phyloP scores from a whole-genome alignment of 768 basidiomycete genomes.

The Butyriboletus loyo region DNA sequence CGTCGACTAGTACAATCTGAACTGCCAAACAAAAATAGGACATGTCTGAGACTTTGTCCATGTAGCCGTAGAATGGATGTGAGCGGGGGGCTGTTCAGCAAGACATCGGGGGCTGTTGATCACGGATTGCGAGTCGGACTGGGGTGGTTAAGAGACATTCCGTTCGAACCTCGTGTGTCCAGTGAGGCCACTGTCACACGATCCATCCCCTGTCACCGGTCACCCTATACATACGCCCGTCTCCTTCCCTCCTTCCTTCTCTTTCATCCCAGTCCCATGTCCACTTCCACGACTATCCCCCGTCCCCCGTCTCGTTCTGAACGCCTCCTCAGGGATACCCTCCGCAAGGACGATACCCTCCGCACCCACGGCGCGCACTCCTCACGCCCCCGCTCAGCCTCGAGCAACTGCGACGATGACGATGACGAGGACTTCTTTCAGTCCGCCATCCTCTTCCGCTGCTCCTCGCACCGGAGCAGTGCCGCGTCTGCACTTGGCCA shows the following conservation, averaged over 20 bases:
- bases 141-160: neutral
- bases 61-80: neutral
- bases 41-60: neutral
- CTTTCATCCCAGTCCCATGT: slow-evolving; percentile 11
- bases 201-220: slow-evolving; percentile 23
- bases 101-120: neutral
- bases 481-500: slow-evolving; percentile 17
- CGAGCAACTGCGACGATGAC: slow-evolving; percentile 22
- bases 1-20: too few species aligned
- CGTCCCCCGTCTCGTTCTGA: slow-evolving; percentile 53
- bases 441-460: slow-evolving; percentile 26
- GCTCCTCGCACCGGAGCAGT: slow-evolving; percentile 21
- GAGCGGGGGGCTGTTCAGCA: neutral
- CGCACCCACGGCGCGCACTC: slow-evolving; percentile 23
- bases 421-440: slow-evolving; percentile 26
- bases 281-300: slow-evolving; percentile 11
- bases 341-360: slow-evolving; percentile 47
- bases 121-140: neutral
- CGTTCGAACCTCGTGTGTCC: slow-evolving; percentile 13
- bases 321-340: slow-evolving; percentile 53
- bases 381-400: slow-evolving; percentile 26
- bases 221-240: slow-evolving; percentile 22
- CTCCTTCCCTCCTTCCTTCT: neutral
- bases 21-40: neutral
- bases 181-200: slow-evolving; percentile 23